Conservation (phyloP, 116 monocot species). For the Cymodocea nodosa region DNA sequence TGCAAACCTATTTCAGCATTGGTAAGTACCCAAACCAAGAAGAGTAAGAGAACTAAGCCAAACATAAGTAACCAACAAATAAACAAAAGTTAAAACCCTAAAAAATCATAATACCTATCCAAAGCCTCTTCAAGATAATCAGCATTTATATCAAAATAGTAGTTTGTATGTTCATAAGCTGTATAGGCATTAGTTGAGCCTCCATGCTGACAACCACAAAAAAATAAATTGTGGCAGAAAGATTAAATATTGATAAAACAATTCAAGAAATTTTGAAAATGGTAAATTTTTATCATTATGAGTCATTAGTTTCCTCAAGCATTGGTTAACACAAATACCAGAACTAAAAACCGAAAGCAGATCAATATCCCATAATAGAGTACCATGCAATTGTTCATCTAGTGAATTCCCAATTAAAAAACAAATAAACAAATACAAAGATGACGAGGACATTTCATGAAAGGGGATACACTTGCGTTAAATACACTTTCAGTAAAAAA, state of each 20-base stretch:
- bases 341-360: background rate
- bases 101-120: conserved; percentile 48
- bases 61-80: background rate
- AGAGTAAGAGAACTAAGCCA: background rate
- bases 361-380: too few species aligned
- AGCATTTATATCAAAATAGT: conserved; percentile 76
- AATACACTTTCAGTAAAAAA: too few species aligned
- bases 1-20: conserved; percentile 42
- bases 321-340: too few species aligned
- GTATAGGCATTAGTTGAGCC: conserved; percentile 92
- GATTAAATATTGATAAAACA: background rate
- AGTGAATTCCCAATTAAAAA: background rate
- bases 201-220: conserved; percentile 53
- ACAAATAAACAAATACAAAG: background rate
- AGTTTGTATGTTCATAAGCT: conserved; percentile 66
- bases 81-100: background rate
- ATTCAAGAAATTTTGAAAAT: background rate
- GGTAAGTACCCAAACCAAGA: background rate
- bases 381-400: too few species aligned
- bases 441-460: background rate
- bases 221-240: background rate
- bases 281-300: background rate
- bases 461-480: background rate
- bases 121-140: conserved; percentile 82
- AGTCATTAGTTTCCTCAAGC: background rate